phyloP scores from a whole-genome alignment of 192 early-diverging fungal species.

The Kappamyces sp. region DNA sequence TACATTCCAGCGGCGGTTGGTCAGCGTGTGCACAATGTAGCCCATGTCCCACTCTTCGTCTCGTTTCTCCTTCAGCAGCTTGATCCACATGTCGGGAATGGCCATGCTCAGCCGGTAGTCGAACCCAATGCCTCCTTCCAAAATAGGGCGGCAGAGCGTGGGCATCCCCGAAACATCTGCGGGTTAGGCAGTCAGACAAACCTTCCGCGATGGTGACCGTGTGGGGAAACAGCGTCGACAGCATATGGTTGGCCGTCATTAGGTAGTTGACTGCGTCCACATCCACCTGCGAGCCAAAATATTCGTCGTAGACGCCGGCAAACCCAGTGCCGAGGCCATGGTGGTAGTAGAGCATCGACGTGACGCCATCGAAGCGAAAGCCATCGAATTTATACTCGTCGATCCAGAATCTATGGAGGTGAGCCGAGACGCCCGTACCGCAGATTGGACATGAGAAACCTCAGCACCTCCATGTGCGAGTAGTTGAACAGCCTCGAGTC shows the following conservation, averaged over 20 bases:
- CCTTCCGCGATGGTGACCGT: constrained; percentile 90
- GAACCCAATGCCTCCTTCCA: constrained; percentile 91
- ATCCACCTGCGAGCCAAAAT: constrained; percentile 81
- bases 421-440: constrained; percentile 44
- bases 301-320: constrained; percentile 87
- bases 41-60: constrained; percentile 94
- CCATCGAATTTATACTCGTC: constrained; percentile 88
- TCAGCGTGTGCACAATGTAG: constrained; percentile 77
- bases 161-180: constrained; percentile 98
- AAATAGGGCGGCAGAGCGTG: constrained; percentile 76
- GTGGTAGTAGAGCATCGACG: constrained; percentile 92
- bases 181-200: constrained; percentile 18
- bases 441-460: constrained; percentile 92
- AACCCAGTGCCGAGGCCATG: constrained; percentile 94
- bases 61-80: constrained; percentile 80
- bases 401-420: constrained; percentile 50
- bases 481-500: constrained; percentile 94
- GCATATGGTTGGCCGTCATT: constrained; percentile 84
- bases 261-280: constrained; percentile 80
- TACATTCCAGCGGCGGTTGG: constrained; percentile 82
- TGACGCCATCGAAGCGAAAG: constrained; percentile 98
- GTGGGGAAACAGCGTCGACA: constrained; percentile 73
- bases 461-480: constrained; percentile 78
- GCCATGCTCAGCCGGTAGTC: constrained; percentile 97
- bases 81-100: constrained; percentile 99